These are phyloP conservation scores for Clohesyomyces aquaticus DNA, from an alignment of 495 filamentous ascomycete genomes.

Conservation along the genomic window DNA sequence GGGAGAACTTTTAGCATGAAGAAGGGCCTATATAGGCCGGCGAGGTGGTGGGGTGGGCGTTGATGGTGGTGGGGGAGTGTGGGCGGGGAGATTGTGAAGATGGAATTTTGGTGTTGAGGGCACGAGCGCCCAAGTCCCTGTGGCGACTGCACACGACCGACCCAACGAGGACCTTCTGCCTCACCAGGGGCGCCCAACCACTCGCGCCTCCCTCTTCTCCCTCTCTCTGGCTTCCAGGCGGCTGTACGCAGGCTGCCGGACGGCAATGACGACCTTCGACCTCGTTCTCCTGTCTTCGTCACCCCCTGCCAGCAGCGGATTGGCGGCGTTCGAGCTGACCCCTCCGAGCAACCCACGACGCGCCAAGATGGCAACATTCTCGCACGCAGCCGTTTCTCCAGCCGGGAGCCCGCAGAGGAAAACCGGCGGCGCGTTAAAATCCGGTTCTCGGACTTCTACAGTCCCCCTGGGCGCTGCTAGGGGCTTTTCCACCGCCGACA, in stretches of 20 bases:
- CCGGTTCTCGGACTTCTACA: slow-evolving; percentile 23
- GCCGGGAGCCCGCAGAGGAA: slow-evolving; percentile 1
- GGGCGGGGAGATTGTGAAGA: not conserved
- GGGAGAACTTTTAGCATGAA: not conserved
- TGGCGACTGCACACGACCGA: not conserved
- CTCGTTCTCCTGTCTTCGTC: slow-evolving; percentile 41
- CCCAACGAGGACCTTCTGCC: not conserved
- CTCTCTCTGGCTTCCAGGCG: slow-evolving; percentile 2
- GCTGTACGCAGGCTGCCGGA: slow-evolving; percentile 43
- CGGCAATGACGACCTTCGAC: slow-evolving; percentile 24
- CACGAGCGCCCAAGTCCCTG: not conserved
- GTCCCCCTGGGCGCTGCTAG: slow-evolving; percentile 30
- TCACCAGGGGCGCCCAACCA: not conserved
- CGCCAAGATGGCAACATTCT: slow-evolving; percentile 19
- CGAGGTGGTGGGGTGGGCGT: not conserved
- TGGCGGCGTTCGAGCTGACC: not conserved
- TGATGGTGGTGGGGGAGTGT: not conserved
- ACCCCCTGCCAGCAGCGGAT: slow-evolving; percentile 15
- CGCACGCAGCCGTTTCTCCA: slow-evolving; percentile 22
- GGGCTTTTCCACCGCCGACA: slow-evolving; percentile 35
- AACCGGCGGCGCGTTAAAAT: slow-evolving; percentile 26
- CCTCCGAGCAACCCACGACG: slow-evolving; percentile 31
- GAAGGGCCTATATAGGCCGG: not conserved
- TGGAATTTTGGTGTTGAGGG: not conserved
- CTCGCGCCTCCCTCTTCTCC: not conserved